These are phyloP conservation scores for Penicillium herquei DNA, from an alignment of 495 filamentous ascomycete genomes.

Conservation along the genomic window DNA sequence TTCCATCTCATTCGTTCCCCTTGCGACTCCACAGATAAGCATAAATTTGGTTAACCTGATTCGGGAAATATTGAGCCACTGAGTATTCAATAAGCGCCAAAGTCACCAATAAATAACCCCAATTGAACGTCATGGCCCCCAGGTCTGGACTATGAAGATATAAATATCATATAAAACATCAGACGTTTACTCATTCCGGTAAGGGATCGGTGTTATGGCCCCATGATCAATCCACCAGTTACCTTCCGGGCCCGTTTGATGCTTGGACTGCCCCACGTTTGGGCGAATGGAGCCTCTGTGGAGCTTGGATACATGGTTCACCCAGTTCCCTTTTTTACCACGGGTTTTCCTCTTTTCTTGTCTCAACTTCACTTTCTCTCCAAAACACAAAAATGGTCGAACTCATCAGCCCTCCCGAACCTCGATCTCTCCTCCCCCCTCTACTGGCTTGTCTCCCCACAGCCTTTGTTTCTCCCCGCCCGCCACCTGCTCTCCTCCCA, in stretches of 20 bases:
- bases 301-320: conserved; percentile 3
- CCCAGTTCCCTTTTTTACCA: not conserved
- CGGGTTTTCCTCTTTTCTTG: not conserved
- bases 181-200: no score
- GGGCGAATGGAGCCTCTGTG: conserved; percentile 29
- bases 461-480: conserved; percentile 73
- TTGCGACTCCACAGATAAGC: not conserved
- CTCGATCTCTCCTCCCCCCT: conserved; percentile 65
- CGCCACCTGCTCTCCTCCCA: conserved; percentile 74
- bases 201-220: not conserved
- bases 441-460: conserved; percentile 84
- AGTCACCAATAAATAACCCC: not conserved
- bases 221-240: not conserved
- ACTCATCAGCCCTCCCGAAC: conserved; percentile 62
- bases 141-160: not conserved
- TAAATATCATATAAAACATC: not conserved
- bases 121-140: not conserved
- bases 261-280: conserved; percentile 24
- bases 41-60: not conserved
- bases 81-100: not conserved
- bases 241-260: not conserved
- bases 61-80: no score
- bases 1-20: not conserved
- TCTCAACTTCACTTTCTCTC: not conserved
- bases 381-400: conserved; percentile 40